Evolutionary conservation across 805 yeast species (phyloP).

Genomic region (Candida chauliodis): DNA sequence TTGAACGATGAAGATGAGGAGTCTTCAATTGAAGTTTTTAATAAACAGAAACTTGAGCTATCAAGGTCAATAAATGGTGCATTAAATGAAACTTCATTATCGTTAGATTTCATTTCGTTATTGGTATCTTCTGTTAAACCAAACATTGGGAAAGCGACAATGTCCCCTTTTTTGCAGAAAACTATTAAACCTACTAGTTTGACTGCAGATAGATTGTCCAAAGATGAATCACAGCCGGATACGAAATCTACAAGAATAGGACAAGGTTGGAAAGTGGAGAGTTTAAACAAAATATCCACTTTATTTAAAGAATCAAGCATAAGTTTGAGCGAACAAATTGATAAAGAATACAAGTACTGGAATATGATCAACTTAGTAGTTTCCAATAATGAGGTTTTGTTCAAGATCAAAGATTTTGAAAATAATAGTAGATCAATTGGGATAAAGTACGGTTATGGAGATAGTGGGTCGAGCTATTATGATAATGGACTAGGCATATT

Average conservation of each 20-base stretch:
- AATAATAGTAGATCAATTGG: conserved; percentile 56
- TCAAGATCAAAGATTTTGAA: conserved; percentile 51
- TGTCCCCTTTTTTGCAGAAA: conserved; percentile 79
- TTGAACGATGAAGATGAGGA: conserved; percentile 13
- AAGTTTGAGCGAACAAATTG: conserved; percentile 51
- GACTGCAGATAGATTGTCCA: conserved; percentile 42
- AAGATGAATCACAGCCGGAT: conserved; percentile 17
- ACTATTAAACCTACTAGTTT: conserved; percentile 75
- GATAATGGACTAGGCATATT: conserved; percentile 77
- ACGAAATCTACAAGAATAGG: conserved; percentile 41
- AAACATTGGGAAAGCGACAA: conserved; percentile 79
- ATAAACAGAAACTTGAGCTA: conserved; percentile 50
- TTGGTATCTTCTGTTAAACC: conserved; percentile 79
- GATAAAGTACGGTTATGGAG: conserved; percentile 87
- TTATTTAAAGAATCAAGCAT: conserved; percentile 50
- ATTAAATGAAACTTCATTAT: conserved; percentile 81
- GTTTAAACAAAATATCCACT: conserved; percentile 53
- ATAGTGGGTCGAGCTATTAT: conserved; percentile 75
- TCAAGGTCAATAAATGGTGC: conserved; percentile 58
- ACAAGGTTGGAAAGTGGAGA: conserved; percentile 82
- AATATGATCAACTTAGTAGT: conserved; percentile 43
- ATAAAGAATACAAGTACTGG: conserved; percentile 70
- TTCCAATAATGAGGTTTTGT: conserved; percentile 55
- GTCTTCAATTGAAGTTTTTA: conserved; percentile 41
- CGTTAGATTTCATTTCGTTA: conserved; percentile 83